Base-by-base conservation (phyloP, 75 land plant genomes). In the Cupressus sempervirens region DNA sequence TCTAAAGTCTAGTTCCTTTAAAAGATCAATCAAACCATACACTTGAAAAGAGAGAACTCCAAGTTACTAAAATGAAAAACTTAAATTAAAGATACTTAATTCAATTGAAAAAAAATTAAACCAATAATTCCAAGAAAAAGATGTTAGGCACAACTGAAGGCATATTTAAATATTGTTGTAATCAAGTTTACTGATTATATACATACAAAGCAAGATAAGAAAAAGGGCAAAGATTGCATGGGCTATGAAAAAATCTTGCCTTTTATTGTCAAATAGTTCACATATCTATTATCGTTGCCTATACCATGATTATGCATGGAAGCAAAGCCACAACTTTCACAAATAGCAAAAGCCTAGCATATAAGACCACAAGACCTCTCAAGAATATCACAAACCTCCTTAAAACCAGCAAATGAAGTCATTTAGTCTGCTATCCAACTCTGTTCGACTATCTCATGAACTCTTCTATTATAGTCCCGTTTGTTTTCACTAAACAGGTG, bases 401-500 rank as follows among this genome's bases (percentile, higher is more conserved):
- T 30, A 43, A 26, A 15, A 79, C 48, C 13, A 79, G 13, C 81
- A 79, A 79, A 79, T 50, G 45, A 79, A 43, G 45, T 76, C 9
- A 83, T 46, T 84, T 77, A 91, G 30, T 91, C 92, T 23, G 91
- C 88, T 65, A 88, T 89, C 92, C 92, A 91, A 73, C 92, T 91
- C 79, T 91, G 92, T 79, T 91, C 93, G 29, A 91, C 93, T 82
- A 91, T 90, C 67, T 91, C 91, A 16, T 89, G 88, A 30, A 91
- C 93, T 86, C 93, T 90, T 81, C 91, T 82, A 65, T 91, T 91
- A 77, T 91, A 91, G 45, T 91, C 93, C 45, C 93, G 91, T 65
- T 89, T 86, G 52, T 91, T 91, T 84, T 91, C 93, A 83, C 93
- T 91, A 52, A 88, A 91, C 93, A 91, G 90, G 73, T 91, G 93